phyloP scores from a whole-genome alignment of 2,329 filamentous ascomycete species.

The Neoarthrinium moseri region DNA sequence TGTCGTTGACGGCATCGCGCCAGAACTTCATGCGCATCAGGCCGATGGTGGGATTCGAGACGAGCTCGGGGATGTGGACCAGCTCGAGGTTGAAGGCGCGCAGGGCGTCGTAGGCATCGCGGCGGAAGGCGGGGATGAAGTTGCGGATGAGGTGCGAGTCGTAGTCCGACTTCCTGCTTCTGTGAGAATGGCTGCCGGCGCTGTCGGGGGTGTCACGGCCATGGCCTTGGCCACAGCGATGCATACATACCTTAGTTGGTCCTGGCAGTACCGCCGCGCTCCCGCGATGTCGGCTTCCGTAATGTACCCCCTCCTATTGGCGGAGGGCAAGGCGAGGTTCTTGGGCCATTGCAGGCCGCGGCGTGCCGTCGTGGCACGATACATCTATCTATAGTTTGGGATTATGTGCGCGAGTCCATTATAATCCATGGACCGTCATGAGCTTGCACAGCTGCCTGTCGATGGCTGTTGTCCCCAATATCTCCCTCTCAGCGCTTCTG shows the following conservation, averaged over 20 bases:
- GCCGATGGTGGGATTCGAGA: conserved; percentile 83
- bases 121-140: conserved; percentile 73
- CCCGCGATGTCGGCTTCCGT: conserved; percentile 52
- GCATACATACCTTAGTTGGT: conserved; percentile 46
- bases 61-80: conserved; percentile 83
- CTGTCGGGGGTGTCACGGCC: neutral
- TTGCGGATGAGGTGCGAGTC: conserved; percentile 83
- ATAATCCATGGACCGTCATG: neutral
- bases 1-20: conserved; percentile 78
- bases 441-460: too few relatives aligned
- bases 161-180: conserved; percentile 75
- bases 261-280: conserved; percentile 53
- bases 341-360: conserved; percentile 21
- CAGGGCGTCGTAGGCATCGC: conserved; percentile 85
- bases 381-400: conserved; percentile 6
- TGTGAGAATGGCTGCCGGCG: conserved; percentile 15
- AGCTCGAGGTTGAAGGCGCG: conserved; percentile 92
- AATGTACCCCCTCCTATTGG: conserved; percentile 36
- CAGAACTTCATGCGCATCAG: conserved; percentile 93
- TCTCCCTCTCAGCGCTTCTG: too few relatives aligned
- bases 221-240: neutral
- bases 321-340: conserved; percentile 10
- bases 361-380: conserved; percentile 9
- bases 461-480: too few relatives aligned
- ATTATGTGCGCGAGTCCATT: neutral